Evolutionary conservation across 1,139 yeast genomes (phyloP), one percentile per base, ranked within the genome.

Genomic region (Lodderomyces pseudojiufengensis): DNA sequence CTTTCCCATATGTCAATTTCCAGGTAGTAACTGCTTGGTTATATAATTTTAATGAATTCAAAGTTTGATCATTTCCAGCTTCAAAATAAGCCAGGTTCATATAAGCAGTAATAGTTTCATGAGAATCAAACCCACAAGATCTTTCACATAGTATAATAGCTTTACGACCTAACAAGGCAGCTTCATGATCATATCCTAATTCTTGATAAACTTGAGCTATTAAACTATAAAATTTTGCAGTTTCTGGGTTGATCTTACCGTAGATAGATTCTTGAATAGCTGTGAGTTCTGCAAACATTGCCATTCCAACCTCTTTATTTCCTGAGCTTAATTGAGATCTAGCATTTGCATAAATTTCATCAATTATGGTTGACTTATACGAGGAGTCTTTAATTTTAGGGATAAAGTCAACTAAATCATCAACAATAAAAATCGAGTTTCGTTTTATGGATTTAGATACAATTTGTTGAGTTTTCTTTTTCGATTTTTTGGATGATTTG

Each of bases 261-360:
- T 85, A 85, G 23, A 86, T 78, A 54, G 88, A 95, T 55, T 90
- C 95, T 47, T 79, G 78, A 39, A 87, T 71, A 4, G 82, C 65
- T 33, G 86, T 63, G 31, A 94, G 72, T 57, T 90, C 96, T 26
- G 71, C 63, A 48, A 88, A 65, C 36, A 86, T 70, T 14, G 73
- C 64, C 34, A 78, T 54, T 9, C 82, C 84, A 28, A 73, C 65
- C 23, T 70, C 72, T 21, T 65, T 57, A 29, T 57, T 52, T 10
- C 47, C 47, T 6, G 42, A 37, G 21, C 37, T 36, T 29, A 80
- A 55, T 38, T 71, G 71, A n/a, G 63, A 52, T 45, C 78, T 70
- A 35, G 87, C 90, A 51, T 80, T 73, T 39, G 82, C 87, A 65
- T 84, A 77, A 27, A 90, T 76, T 51, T 88, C 95, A 39, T 85